phyloP scores from a whole-genome alignment of 2,329 filamentous ascomycete species.

The Xylariaceae sp. region DNA sequence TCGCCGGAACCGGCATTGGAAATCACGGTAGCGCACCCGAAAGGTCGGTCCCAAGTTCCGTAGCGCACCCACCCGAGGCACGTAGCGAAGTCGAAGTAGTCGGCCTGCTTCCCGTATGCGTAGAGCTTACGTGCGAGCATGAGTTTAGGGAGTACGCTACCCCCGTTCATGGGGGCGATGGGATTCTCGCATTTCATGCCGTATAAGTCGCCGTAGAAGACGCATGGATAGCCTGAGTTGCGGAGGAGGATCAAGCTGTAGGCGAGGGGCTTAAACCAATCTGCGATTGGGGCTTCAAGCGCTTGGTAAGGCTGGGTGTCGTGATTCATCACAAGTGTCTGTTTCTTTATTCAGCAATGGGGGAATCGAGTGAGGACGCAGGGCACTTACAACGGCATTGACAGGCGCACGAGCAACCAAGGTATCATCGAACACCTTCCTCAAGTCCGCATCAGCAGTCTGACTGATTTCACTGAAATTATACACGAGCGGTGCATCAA shows the following conservation, averaged over 20 bases:
- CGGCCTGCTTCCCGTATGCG: conserved; percentile 61
- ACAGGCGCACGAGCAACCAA: conserved; percentile 44
- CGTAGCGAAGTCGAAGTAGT: conserved; percentile 59
- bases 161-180: conserved; percentile 49
- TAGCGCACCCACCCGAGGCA: conserved; percentile 59
- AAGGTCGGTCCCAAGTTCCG: conserved; percentile 42
- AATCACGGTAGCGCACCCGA: conserved; percentile 54
- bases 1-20: conserved; percentile 47
- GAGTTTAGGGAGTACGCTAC: conserved; percentile 53
- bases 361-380: neutral
- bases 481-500: conserved; percentile 65
- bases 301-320: conserved; percentile 52
- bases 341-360: neutral
- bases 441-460: conserved; percentile 54
- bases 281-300: conserved; percentile 53
- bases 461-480: conserved; percentile 61
- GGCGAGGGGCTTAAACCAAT: conserved; percentile 67
- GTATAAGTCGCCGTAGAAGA: conserved; percentile 70
- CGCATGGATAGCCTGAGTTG: conserved; percentile 55
- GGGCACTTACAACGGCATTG: conserved; percentile 29
- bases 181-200: conserved; percentile 49
- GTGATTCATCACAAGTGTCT: conserved; percentile 67
- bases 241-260: conserved; percentile 69
- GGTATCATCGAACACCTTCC: conserved; percentile 59
- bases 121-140: conserved; percentile 61